These are phyloP conservation scores for Chrysopogon serrulatus DNA, from an alignment of 176 grass and related monocot genomes.

Conservation along the genomic window DNA sequence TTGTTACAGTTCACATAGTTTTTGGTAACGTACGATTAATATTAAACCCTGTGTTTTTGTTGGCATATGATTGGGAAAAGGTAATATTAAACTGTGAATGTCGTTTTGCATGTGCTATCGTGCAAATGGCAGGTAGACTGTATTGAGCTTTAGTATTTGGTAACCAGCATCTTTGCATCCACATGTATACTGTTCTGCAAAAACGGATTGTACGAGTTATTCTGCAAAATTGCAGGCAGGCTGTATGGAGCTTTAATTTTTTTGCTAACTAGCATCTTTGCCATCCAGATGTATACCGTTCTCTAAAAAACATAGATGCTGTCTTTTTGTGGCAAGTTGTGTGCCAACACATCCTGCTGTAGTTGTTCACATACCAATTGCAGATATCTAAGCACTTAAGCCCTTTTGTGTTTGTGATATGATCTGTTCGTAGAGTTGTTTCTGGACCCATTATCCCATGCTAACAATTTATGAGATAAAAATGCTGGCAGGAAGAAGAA, in stretches of 20 bases:
- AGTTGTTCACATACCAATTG: neutral
- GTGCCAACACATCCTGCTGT: neutral
- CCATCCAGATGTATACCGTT: neutral
- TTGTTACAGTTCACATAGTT: neutral
- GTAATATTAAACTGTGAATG: neutral
- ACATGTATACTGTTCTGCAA: too few species aligned
- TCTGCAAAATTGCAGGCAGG: neutral
- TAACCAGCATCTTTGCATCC: too few species aligned
- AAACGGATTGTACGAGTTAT: too few species aligned
- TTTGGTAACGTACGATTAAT: neutral
- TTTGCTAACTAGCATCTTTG: neutral
- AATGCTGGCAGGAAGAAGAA: constrained; percentile 75
- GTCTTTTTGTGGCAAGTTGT: neutral
- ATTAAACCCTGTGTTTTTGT: neutral
- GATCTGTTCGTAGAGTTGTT: neutral
- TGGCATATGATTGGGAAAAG: neutral
- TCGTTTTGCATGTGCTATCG: neutral
- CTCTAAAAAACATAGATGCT: neutral
- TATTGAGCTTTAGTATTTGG: neutral
- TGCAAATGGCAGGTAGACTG: neutral
- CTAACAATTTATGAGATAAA: neutral
- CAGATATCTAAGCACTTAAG: neutral
- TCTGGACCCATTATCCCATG: neutral
- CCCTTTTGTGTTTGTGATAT: neutral
- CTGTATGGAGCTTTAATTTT: neutral